Evolutionary conservation across 805 yeast genomes (phyloP).

Genomic region (Candida sithepensis): DNA sequence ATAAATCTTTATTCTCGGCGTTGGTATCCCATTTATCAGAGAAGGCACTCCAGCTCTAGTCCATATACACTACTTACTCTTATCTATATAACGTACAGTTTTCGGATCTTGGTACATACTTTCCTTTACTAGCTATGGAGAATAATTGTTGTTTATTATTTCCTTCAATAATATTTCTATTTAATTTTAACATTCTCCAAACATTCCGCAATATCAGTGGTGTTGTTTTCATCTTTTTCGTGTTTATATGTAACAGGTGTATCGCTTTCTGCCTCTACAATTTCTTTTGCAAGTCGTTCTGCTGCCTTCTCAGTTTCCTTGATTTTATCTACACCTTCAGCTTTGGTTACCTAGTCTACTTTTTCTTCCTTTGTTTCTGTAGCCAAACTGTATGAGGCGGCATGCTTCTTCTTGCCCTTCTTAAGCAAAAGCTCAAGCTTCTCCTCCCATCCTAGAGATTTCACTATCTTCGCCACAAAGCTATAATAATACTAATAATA

Average conservation of each 20-base stretch:
- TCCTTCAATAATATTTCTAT: background rate
- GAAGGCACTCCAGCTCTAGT: no score
- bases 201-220: constrained; percentile 11
- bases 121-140: no score
- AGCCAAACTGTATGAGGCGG: constrained; percentile 5
- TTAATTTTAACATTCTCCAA: constrained; percentile 15
- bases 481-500: no score
- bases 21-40: no score
- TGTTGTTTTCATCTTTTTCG: constrained; percentile 18
- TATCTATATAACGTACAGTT: no score
- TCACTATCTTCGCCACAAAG: constrained; percentile 48
- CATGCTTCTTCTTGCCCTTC: constrained; percentile 19
- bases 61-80: no score
- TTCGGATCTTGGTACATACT: no score
- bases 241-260: constrained; percentile 2
- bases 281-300: constrained; percentile 25
- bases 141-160: no score
- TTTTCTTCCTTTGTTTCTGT: background rate
- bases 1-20: no score
- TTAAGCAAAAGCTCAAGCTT: constrained; percentile 44
- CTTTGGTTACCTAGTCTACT: constrained; percentile 1
- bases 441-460: constrained; percentile 59
- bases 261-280: constrained; percentile 22
- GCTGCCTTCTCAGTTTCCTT: constrained; percentile 22
- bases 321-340: constrained; percentile 5